A percentile compares a stretch with the other conserved stretches of the same genome.
Conservation (phyloP, 1,139 yeast species). For the Yamadazyma epiphylla region DNA sequence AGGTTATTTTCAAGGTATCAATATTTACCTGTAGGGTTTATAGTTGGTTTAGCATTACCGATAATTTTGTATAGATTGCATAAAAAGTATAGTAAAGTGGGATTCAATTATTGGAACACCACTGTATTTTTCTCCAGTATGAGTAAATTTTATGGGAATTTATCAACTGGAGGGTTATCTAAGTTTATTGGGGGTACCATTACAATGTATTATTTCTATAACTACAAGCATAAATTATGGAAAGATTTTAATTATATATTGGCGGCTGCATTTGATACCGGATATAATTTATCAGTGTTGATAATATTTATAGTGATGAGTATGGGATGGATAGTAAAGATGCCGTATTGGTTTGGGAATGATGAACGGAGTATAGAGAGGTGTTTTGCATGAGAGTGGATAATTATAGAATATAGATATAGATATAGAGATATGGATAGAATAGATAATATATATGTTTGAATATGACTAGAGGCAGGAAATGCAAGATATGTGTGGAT, state of each 20-base stretch:
- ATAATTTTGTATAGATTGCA: conserved; percentile 27
- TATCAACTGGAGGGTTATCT: conserved; percentile 48
- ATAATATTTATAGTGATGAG: conserved; percentile 34
- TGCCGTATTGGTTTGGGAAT: conserved; percentile 52
- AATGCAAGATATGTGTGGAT: too few species aligned
- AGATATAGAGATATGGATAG: too few species aligned
- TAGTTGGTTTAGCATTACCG: conserved; percentile 38
- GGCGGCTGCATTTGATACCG: conserved; percentile 50
- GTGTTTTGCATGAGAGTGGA: conserved; percentile 35
- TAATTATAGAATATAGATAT: too few species aligned
- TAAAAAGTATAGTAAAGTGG: conserved; percentile 14
- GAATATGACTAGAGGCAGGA: too few species aligned
- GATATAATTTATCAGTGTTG: conserved; percentile 39
- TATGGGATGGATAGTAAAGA: conserved; percentile 21
- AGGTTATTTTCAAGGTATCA: conserved; percentile 38
- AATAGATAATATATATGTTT: too few species aligned
- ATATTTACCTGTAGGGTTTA: conserved; percentile 42
- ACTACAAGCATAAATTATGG: conserved; percentile 34
- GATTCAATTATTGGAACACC: conserved; percentile 41
- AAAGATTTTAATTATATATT: conserved; percentile 40
- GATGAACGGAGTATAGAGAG: conserved; percentile 36
- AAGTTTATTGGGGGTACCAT: conserved; percentile 44
- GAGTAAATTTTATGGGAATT: conserved; percentile 46
- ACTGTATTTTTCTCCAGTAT: conserved; percentile 47
- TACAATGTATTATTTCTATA: conserved; percentile 42